Conservation (phyloP, 1,139 yeast species). For the Candida labiduridarum region DNA sequence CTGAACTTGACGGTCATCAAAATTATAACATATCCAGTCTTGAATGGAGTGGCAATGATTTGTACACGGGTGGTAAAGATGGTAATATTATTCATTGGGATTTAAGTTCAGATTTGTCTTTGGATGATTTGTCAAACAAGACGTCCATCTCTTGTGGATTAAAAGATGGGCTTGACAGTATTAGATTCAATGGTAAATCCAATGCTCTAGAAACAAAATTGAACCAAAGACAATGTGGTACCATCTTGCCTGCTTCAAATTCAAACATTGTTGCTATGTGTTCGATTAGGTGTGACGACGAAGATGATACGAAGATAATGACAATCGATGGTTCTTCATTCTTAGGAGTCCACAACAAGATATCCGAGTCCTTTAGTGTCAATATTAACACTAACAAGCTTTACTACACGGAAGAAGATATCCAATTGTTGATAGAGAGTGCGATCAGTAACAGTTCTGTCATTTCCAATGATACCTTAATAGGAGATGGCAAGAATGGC, state of each 20-base stretch:
- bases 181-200: slow-evolving; percentile 35
- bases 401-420: slow-evolving; percentile 38
- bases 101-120: slow-evolving; percentile 33
- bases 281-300: slow-evolving; percentile 31
- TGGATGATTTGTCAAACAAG: slow-evolving; percentile 28
- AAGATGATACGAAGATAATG: slow-evolving; percentile 40
- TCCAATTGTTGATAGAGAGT: slow-evolving; percentile 25
- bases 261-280: slow-evolving; percentile 48
- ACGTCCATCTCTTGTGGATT: slow-evolving; percentile 34
- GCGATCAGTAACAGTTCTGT: slow-evolving; percentile 33
- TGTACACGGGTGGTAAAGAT: slow-evolving; percentile 69
- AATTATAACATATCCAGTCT: slow-evolving; percentile 52
- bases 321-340: slow-evolving; percentile 58
- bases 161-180: slow-evolving; percentile 50
- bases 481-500: background rate
- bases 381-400: slow-evolving; percentile 24
- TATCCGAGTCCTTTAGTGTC: slow-evolving; percentile 35
- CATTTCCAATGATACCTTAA: slow-evolving; percentile 16
- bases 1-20: slow-evolving; percentile 57
- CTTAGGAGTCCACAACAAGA: slow-evolving; percentile 55
- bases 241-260: slow-evolving; percentile 59
- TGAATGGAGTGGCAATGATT: slow-evolving; percentile 63
- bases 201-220: slow-evolving; percentile 34
- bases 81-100: slow-evolving; percentile 81
- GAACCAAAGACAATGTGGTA: slow-evolving; percentile 61